phyloP scores from a whole-genome alignment of 129 eudicot genomes.

The Sambucus nigra region DNA sequence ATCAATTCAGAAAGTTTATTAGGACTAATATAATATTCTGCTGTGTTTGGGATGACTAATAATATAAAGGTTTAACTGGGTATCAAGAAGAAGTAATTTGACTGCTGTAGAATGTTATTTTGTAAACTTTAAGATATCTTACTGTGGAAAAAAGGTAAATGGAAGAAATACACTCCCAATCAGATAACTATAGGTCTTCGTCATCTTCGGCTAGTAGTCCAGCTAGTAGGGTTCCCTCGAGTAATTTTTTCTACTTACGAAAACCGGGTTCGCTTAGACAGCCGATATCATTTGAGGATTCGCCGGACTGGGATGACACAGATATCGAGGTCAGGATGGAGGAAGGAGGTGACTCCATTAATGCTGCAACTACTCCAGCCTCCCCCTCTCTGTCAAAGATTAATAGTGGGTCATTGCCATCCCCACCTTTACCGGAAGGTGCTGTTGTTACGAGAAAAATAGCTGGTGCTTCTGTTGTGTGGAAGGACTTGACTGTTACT shows the following conservation, averaged over 20 bases:
- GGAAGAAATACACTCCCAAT: constrained; percentile 93
- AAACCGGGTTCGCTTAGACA: constrained; percentile 76
- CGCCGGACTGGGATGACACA: constrained; percentile 82
- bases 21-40: background rate
- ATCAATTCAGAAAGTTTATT: too few relatives aligned
- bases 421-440: constrained; percentile 60
- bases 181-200: constrained; percentile 78
- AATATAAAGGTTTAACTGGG: background rate
- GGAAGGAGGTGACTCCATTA: constrained; percentile 45
- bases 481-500: constrained; percentile 78
- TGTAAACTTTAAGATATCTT: background rate
- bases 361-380: constrained; percentile 53
- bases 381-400: constrained; percentile 76
- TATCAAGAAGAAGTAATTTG: background rate
- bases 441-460: constrained; percentile 44
- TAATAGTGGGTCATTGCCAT: constrained; percentile 61
- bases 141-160: constrained; percentile 15
- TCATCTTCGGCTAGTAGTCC: constrained; percentile 93
- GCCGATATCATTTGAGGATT: constrained; percentile 82
- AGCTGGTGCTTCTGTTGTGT: constrained; percentile 66
- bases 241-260: constrained; percentile 73
- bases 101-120: constrained; percentile 1
- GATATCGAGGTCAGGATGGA: constrained; percentile 69
- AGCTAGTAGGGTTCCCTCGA: constrained; percentile 69
- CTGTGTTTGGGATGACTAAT: background rate